Base-by-base conservation (phyloP, 78 protist genomes). In the Cavenderia fasciculata region DNA sequence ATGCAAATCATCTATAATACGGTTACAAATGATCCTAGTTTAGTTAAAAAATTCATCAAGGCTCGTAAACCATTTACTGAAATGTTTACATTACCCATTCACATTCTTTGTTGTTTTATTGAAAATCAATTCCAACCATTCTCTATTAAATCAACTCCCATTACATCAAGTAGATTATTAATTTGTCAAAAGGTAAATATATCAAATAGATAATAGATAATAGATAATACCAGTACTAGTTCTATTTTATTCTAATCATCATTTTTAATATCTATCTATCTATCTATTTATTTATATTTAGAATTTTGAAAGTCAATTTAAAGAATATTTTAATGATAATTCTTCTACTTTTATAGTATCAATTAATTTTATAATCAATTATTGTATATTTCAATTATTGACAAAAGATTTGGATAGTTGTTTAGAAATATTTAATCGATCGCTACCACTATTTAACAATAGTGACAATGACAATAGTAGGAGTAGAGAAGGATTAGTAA, bases 1-100 rank as follows among this genome's bases (percentile, higher is more conserved):
- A 47, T 82, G 1, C 29, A 57, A 27, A 29, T 33, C 18, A 82
- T 82, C 16, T 49, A 68, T n/a, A 10, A 4, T 12, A 31, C 90
- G 1, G 8, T 82, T 21, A 27, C 33, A 18, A 65, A 54, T 7
- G 90, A 82, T 57, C 43, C 78, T 2, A 33, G 21, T 40, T 54
- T 82, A 1, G 0, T 82, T 33, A 82, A 56, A 6, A 82, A 72
- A 41, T 82, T 82, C 44, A 82, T 82, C 19, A 11, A 51, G 33
- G 51, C 54, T 27, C 31, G 36, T 33, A 14, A 46, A 11, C 23
- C 85, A 21, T 36, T 74, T 36, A 1, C 25, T 12, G 78, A 82
- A 12, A 52, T 82, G 46, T 68, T 82, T 21, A 23, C 31, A 10
- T 21, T 59, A n/a, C 90, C 90, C 14, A 41, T 82, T 4, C 59